Conservation (phyloP, 2,329 filamentous ascomycete species). For the Fusarium marasasianum region DNA sequence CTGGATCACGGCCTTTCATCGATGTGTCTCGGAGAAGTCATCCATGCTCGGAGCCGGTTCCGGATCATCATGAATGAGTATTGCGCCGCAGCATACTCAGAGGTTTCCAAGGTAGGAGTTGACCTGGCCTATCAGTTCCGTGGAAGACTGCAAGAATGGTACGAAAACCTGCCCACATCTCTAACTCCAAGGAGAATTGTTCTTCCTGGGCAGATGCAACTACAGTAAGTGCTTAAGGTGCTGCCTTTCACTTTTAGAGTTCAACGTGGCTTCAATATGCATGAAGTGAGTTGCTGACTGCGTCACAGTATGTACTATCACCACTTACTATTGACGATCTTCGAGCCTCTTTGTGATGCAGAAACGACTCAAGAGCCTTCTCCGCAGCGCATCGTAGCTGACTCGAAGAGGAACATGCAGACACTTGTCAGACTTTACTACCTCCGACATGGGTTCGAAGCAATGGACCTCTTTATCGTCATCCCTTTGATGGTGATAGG, state of each 20-base stretch:
- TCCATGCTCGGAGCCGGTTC: slow-evolving; percentile 43
- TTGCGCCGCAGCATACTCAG: slow-evolving; percentile 27
- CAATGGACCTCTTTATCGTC: slow-evolving; percentile 45
- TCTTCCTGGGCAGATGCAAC: slow-evolving; percentile 48
- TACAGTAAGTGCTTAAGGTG: slow-evolving; percentile 46
- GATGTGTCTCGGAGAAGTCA: slow-evolving; percentile 41
- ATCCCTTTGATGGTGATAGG: slow-evolving; percentile 46
- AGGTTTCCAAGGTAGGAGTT: slow-evolving; percentile 19
- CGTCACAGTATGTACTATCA: slow-evolving; percentile 36
- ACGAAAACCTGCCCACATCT: slow-evolving; percentile 35
- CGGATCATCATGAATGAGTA: slow-evolving; percentile 49
- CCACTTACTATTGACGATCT: slow-evolving; percentile 40
- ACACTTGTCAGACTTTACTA: slow-evolving; percentile 45
- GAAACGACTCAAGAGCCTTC: not conserved
- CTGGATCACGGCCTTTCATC: slow-evolving; percentile 31
- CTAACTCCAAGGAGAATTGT: slow-evolving; percentile 45
- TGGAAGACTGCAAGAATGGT: slow-evolving; percentile 43
- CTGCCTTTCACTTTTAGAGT: not conserved
- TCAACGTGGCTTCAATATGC: not conserved
- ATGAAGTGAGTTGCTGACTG: not conserved
- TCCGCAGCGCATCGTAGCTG: slow-evolving; percentile 33
- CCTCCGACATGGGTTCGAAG: slow-evolving; percentile 47
- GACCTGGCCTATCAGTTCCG: slow-evolving; percentile 33
- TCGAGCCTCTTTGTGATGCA: slow-evolving; percentile 35
- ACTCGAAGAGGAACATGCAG: slow-evolving; percentile 33